A percentile compares a stretch with the other conserved stretches of the same genome.
phyloP scores from a whole-genome alignment of 2,329 filamentous ascomycete genomes.

The Aspergillus clavatus region DNA sequence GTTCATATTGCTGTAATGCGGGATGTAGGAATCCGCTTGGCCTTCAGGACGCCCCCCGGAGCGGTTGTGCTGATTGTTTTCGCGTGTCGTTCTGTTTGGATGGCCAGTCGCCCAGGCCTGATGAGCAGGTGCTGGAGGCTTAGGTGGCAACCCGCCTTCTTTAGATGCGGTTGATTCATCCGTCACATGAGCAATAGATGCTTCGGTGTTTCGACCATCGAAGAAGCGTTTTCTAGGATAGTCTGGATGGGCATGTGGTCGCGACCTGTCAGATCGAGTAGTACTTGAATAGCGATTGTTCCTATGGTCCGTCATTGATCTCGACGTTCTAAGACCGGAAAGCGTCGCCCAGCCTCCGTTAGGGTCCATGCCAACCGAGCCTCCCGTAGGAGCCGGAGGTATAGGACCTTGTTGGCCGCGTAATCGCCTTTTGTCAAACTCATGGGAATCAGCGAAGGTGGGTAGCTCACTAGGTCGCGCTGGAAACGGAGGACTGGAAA shows the following conservation, averaged over 20 bases:
- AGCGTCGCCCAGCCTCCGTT: slow-evolving; percentile 50
- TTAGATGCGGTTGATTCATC: slow-evolving; percentile 26
- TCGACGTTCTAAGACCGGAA: slow-evolving; percentile 27
- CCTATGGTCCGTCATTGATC: slow-evolving; percentile 26
- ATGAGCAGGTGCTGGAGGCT: slow-evolving; percentile 30
- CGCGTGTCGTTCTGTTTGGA: slow-evolving; percentile 27
- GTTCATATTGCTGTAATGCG: slow-evolving; percentile 28
- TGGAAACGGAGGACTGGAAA: slow-evolving; percentile 71
- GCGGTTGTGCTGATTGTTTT: slow-evolving; percentile 24
- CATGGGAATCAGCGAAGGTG: slow-evolving; percentile 87
- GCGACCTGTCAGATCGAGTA: slow-evolving; percentile 27
- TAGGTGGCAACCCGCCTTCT: slow-evolving; percentile 35
- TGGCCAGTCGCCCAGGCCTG: slow-evolving; percentile 26
- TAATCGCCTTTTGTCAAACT: slow-evolving; percentile 88
- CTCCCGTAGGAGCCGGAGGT: slow-evolving; percentile 86
- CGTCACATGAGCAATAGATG: slow-evolving; percentile 11
- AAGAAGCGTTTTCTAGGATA: slow-evolving; percentile 22
- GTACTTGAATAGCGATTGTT: slow-evolving; percentile 34
- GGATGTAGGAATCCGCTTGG: slow-evolving; percentile 35
- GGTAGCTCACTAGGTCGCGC: slow-evolving; percentile 83
- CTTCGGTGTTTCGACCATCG: slow-evolving; percentile 22
- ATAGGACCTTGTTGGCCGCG: slow-evolving; percentile 78
- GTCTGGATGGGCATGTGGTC: slow-evolving; percentile 20
- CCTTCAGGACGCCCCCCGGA: slow-evolving; percentile 21
- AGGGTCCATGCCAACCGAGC: slow-evolving; percentile 71